phyloP scores from a whole-genome alignment of 805 yeast genomes.

The Kazachstania bromeliacearum region DNA sequence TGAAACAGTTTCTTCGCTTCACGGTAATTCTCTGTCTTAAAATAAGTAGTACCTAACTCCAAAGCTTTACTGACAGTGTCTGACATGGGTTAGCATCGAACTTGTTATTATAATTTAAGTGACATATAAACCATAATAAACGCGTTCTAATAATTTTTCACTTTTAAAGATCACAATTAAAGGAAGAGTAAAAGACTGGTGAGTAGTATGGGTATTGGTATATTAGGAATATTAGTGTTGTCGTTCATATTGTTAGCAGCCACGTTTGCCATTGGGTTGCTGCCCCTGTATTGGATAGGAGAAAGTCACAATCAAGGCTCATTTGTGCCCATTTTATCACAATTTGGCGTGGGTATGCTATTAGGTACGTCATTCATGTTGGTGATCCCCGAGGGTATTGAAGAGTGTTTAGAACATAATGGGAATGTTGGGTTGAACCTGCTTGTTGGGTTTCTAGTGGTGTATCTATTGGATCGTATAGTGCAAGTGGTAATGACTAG shows the following conservation, averaged over 20 bases:
- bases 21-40: conserved; percentile 16
- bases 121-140: no score
- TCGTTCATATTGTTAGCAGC: conserved; percentile 15
- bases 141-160: no score
- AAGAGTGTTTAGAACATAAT: conserved; percentile 28
- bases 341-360: conserved; percentile 47
- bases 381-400: conserved; percentile 52
- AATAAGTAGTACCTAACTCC: conserved; percentile 21
- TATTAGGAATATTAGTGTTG: conserved; percentile 7
- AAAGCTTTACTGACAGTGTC: conserved; percentile 21
- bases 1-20: conserved; percentile 23
- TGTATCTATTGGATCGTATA: conserved; percentile 38
- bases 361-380: conserved; percentile 45
- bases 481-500: conserved; percentile 13
- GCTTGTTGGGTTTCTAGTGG: conserved; percentile 40
- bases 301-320: conserved; percentile 4
- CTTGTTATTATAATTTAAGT: neutral
- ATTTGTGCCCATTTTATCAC: conserved; percentile 32
- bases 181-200: no score
- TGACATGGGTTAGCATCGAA: conserved; percentile 6
- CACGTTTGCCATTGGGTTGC: conserved; percentile 23
- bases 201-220: neutral
- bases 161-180: no score
- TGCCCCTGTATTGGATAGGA: conserved; percentile 19
- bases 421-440: conserved; percentile 39